Conservation (phyloP, 2,329 filamentous ascomycete genomes). For the Berkeleyomyces rouxiae region DNA sequence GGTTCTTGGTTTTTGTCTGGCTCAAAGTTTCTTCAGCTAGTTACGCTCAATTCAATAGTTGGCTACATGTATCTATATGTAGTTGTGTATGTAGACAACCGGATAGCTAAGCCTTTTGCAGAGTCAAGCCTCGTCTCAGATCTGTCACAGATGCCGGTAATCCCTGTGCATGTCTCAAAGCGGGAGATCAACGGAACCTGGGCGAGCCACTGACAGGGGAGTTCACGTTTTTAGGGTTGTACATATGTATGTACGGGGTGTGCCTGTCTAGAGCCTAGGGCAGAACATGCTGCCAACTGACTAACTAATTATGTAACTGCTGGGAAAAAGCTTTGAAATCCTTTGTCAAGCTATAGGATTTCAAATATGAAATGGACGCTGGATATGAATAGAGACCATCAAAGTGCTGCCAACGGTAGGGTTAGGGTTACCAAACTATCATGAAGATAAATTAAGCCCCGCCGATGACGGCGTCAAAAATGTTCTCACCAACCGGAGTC, state of each 20-base stretch:
- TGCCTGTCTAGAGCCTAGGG: too few relatives aligned
- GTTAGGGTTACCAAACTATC: background rate
- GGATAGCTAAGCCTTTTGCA: background rate
- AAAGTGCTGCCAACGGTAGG: background rate
- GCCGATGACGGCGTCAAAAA: background rate
- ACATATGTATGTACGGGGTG: too few relatives aligned
- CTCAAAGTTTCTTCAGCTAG: too few relatives aligned
- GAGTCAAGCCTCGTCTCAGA: constrained; percentile 23
- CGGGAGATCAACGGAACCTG: background rate
- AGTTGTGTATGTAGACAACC: background rate
- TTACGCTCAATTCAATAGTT: too few relatives aligned
- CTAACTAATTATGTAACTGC: too few relatives aligned
- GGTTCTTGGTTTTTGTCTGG: too few relatives aligned
- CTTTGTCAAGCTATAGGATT: too few relatives aligned
- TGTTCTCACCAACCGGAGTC: constrained; percentile 12
- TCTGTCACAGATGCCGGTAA: constrained; percentile 25
- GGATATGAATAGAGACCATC: too few relatives aligned
- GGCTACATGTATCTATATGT: background rate
- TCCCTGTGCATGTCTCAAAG: background rate
- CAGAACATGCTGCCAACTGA: too few relatives aligned
- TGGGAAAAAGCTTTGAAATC: too few relatives aligned
- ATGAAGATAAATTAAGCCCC: constrained; percentile 8
- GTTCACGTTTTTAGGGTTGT: too few relatives aligned
- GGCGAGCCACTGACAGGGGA: background rate
- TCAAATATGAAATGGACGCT: too few relatives aligned